Percentiles rank a stretch among this genome's conserved stretches.
phyloP scores from a whole-genome alignment of 192 early-diverging fungal species.

The Anaeromyces robustus region DNA sequence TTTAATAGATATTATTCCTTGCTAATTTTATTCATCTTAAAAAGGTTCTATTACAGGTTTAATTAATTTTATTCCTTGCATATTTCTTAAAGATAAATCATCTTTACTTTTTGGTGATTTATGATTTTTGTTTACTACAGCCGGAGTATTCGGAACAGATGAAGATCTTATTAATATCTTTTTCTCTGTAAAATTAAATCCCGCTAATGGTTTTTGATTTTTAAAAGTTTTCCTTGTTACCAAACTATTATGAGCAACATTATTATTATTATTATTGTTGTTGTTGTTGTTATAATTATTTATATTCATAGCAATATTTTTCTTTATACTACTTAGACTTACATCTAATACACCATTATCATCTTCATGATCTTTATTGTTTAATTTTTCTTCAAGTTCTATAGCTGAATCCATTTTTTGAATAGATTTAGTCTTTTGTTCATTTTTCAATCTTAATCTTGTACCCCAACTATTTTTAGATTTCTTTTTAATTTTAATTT shows the following conservation, averaged over 20 bases:
- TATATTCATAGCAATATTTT: no score
- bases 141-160: neutral
- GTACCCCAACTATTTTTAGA: neutral
- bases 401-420: neutral
- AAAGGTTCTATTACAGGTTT: no score
- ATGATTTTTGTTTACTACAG: neutral
- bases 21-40: neutral
- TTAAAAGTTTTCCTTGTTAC: neutral
- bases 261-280: neutral
- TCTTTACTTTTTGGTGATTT: neutral
- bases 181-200: neutral
- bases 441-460: no score
- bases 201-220: neutral
- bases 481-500: neutral
- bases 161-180: neutral
- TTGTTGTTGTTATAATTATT: no score
- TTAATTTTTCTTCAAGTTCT: neutral
- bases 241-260: neutral
- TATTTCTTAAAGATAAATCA: neutral
- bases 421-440: neutral
- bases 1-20: neutral
- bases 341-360: neutral
- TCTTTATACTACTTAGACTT: neutral
- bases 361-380: neutral
- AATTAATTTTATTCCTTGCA: neutral